phyloP scores from a whole-genome alignment of 345 rosid genomes.

The Dipteronia sinensis region DNA sequence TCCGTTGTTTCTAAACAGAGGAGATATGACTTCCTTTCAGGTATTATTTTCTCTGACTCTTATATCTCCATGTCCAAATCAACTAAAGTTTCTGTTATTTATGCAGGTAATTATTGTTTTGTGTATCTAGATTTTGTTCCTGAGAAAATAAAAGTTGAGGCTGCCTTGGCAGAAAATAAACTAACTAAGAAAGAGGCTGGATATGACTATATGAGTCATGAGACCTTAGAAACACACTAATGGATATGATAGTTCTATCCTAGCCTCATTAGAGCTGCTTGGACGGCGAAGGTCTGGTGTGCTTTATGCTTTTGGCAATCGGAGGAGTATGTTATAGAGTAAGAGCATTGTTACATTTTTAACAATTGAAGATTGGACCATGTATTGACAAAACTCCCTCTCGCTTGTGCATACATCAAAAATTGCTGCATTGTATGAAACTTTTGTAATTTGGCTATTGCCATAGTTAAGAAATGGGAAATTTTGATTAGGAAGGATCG shows the following conservation, averaged over 20 bases:
- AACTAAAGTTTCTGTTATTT: not conserved
- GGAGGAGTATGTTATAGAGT: not conserved
- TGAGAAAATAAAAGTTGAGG: slow-evolving; percentile 62
- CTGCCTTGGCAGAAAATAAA: slow-evolving; percentile 54
- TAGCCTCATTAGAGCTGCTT: slow-evolving; percentile 12
- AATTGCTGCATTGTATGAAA: not conserved
- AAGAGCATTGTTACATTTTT: slow-evolving; percentile 8
- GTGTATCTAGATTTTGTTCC: slow-evolving; percentile 68
- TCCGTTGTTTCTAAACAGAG: slow-evolving; percentile 52
- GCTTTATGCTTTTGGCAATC: not conserved
- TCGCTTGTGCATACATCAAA: not conserved
- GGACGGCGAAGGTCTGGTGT: not conserved
- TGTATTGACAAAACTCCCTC: not conserved
- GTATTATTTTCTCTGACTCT: slow-evolving; percentile 29
- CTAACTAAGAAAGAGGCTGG: slow-evolving; percentile 30
- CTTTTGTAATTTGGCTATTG: not conserved
- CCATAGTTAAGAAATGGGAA: not conserved
- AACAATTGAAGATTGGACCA: slow-evolving; percentile 8
- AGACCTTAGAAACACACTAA: not conserved
- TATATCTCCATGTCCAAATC: not conserved
- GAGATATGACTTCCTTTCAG: slow-evolving; percentile 80
- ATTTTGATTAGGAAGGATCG: not conserved
- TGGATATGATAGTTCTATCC: slow-evolving; percentile 6
- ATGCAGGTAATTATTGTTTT: not conserved
- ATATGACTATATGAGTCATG: slow-evolving; percentile 22